Percentiles rank a stretch among this genome's conserved stretches.
These are phyloP conservation scores for Lasiodiplodia gonubiensis DNA, from an alignment of 2,329 filamentous ascomycete species.

Conservation along the genomic window DNA sequence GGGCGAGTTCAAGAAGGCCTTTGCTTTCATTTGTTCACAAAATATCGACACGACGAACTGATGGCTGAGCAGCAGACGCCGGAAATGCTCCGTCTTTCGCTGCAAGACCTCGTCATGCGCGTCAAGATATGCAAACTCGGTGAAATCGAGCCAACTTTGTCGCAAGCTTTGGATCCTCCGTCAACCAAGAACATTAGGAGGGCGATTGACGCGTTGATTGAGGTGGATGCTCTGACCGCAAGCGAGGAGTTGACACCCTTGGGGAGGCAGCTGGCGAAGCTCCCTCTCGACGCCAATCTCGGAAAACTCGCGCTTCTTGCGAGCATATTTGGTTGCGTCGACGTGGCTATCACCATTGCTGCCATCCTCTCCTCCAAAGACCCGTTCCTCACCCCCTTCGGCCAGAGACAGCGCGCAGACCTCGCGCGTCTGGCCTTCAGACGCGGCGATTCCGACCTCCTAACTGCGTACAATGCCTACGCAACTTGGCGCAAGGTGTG, in stretches of 20 bases:
- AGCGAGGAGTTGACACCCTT: slow-evolving; percentile 85
- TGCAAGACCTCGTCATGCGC: slow-evolving; percentile 93
- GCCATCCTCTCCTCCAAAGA: slow-evolving; percentile 95
- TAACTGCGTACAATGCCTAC: slow-evolving; percentile 95
- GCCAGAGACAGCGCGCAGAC: slow-evolving; percentile 81
- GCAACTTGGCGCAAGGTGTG: slow-evolving; percentile 84
- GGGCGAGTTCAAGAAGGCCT: slow-evolving; percentile 94
- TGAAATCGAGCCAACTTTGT: slow-evolving; percentile 86
- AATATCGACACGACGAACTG: slow-evolving; percentile 78
- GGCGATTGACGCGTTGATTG: slow-evolving; percentile 89
- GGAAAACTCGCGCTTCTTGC: slow-evolving; percentile 91
- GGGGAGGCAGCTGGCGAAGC: slow-evolving; percentile 81
- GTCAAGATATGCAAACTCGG: slow-evolving; percentile 98
- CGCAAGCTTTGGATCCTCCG: slow-evolving; percentile 87
- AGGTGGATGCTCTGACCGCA: slow-evolving; percentile 85
- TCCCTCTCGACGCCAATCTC: slow-evolving; percentile 92
- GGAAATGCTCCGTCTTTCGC: slow-evolving; percentile 90
- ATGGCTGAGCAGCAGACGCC: slow-evolving; percentile 94
- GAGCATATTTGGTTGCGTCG: slow-evolving; percentile 85
- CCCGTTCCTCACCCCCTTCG: slow-evolving; percentile 86
- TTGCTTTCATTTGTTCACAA: slow-evolving; percentile 96
- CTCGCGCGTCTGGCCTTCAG: slow-evolving; percentile 79
- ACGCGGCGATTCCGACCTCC: slow-evolving; percentile 84
- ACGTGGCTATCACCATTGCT: slow-evolving; percentile 89
- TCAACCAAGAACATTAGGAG: slow-evolving; percentile 90